Evolutionary conservation across 108 stramenopile species (phyloP).

Genomic region (Aurantiochytrium sp.): DNA sequence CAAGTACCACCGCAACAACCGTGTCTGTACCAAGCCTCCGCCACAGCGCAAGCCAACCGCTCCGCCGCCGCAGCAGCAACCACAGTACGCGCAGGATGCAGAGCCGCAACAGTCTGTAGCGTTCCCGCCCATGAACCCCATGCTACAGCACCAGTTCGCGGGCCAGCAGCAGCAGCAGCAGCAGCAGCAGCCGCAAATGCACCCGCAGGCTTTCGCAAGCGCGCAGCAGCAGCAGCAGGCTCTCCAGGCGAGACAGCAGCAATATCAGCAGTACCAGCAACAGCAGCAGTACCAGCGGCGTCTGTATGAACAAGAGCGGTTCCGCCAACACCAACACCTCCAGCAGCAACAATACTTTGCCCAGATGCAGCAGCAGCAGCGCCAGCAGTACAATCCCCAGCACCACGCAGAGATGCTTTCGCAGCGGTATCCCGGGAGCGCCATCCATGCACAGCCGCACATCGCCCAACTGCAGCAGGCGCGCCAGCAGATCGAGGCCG

Average conservation of each 20-base stretch:
- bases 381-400: background rate
- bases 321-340: background rate
- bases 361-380: background rate
- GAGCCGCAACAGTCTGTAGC: no score
- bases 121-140: no score
- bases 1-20: background rate
- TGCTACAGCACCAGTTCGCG: no score
- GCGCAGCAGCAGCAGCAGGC: no score
- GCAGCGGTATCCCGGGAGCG: background rate
- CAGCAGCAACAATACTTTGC: background rate
- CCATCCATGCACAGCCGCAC: background rate
- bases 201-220: no score
- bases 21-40: background rate
- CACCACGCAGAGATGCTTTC: background rate
- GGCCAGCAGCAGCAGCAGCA: no score
- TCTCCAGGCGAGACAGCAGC: background rate
- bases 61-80: background rate
- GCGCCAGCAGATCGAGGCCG: background rate
- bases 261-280: background rate
- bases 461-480: background rate
- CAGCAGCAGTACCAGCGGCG: background rate
- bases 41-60: background rate
- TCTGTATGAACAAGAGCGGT: background rate
- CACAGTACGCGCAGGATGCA: no score
- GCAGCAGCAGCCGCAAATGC: no score